Base-by-base conservation (phyloP, 352 stramenopile genomes). In the Phytopythium chamaehyphon region DNA sequence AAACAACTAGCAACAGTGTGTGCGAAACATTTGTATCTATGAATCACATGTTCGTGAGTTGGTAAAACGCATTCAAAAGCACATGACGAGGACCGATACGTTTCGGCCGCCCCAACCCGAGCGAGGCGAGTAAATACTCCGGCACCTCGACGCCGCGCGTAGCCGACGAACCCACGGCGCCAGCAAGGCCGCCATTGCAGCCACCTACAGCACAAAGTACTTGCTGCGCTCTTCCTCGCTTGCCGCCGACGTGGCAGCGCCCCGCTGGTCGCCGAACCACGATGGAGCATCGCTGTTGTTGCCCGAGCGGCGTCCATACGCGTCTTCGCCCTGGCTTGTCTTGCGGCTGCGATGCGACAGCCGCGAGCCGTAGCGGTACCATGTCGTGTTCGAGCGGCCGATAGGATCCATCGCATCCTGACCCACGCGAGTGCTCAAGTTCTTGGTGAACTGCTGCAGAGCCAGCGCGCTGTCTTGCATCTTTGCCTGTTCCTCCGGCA, bases 401-500 rank as follows among this genome's bases (percentile, higher is more conserved):
- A 50, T 56, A 3, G 50, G 57, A 15, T 89, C 77, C 6, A 67
- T 50, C 44, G 38, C 61, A 26, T 90, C 77, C 54, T 89, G 73
- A 6, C 76, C 76, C 16, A 90, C 79, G 39, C 82, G 82, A 15
- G 78, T 86, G 60, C 76, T 92, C 42, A 92, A 45, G 35, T 51
- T 87, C 67, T 90, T 88, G 21, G 82, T 92, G 55, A 92, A 92
- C 66, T 92, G 82, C 69, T 92, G 82, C 62, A 92, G 55, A 33
- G 82, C 82, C 52, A 90, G 54, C 38, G 62, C 66, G 55, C 79
- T 90, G 56, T 88, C 77, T 11, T 79, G 71, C 53, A 73, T 56
- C 48, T 69, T 62, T 45, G 67, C 66, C 14, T 61, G 54, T 45
- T 84, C 68, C 47, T 79, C 73, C 1, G 51, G 62, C 49, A 64